Percentiles rank a stretch among this genome's conserved stretches.
Evolutionary conservation across 768 basidiomycete species (phyloP).

Genomic region (Trametes villosa): DNA sequence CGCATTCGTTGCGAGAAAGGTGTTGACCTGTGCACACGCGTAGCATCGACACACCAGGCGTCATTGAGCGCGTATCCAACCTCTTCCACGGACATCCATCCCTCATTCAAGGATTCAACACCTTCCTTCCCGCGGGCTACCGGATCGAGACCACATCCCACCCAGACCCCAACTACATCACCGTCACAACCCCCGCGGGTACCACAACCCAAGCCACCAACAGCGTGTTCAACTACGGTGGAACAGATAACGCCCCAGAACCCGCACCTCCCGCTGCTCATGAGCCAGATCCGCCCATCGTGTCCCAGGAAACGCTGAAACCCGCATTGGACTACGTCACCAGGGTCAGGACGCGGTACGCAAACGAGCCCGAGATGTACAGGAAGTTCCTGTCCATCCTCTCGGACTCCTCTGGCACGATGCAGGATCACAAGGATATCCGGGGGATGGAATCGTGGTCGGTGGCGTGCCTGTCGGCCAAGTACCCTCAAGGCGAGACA

Average conservation of each 20-base stretch:
- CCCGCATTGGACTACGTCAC: conserved; percentile 95
- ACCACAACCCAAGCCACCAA: conserved; percentile 44
- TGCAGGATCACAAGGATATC: conserved; percentile 44
- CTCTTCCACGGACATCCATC: conserved; percentile 89
- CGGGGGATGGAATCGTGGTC: conserved; percentile 34
- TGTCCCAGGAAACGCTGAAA: conserved; percentile 46
- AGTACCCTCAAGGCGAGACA: conserved; percentile 58
- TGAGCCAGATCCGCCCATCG: conserved; percentile 5
- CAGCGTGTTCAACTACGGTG: conserved; percentile 20
- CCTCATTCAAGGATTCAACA: conserved; percentile 98
- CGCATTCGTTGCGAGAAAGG: background rate
- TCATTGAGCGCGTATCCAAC: conserved; percentile 92
- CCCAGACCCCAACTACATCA: conserved; percentile 69
- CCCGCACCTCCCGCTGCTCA: background rate
- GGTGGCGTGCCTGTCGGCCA: conserved; percentile 18
- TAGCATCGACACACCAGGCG: conserved; percentile 97
- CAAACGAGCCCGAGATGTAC: conserved; percentile 79
- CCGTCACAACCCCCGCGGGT: conserved; percentile 77
- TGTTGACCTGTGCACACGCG: background rate
- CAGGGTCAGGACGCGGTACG: conserved; percentile 92
- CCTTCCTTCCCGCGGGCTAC: conserved; percentile 93
- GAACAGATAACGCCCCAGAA: conserved; percentile 12
- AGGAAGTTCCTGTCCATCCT: conserved; percentile 79
- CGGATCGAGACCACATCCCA: conserved; percentile 80
- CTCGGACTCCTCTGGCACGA: conserved; percentile 60